These are phyloP conservation scores for Huiozyma sinensis DNA, from an alignment of 805 yeast species.

Conservation along the genomic window DNA sequence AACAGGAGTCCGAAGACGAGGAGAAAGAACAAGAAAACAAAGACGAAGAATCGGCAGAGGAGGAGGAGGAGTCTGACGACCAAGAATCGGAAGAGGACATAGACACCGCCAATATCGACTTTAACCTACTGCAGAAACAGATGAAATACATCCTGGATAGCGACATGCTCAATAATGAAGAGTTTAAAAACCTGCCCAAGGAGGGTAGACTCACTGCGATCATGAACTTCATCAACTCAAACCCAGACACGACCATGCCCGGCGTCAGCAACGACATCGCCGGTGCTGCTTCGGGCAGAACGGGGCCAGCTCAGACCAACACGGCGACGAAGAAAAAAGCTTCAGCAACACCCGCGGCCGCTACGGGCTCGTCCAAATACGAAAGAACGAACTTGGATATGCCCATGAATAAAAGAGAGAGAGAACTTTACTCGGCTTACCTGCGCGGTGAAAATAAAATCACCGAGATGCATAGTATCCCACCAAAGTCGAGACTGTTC, in stretches of 20 bases:
- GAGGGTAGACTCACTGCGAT: constrained; percentile 25
- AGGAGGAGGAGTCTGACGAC: constrained; percentile 3
- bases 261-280: background rate
- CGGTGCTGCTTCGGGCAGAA: constrained; percentile 15
- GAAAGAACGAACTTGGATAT: constrained; percentile 45
- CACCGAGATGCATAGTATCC: constrained; percentile 57
- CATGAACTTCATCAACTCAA: constrained; percentile 20
- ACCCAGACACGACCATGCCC: constrained; percentile 31
- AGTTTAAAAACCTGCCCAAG: constrained; percentile 32
- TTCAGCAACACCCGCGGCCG: background rate
- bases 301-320: constrained; percentile 13
- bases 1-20: background rate
- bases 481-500: constrained; percentile 68
- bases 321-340: background rate
- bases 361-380: constrained; percentile 24
- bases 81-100: constrained; percentile 2
- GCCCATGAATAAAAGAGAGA: constrained; percentile 49
- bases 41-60: constrained; percentile 7
- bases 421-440: constrained; percentile 41
- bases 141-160: constrained; percentile 21
- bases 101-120: constrained; percentile 12
- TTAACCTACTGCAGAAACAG: constrained; percentile 23
- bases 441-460: constrained; percentile 41
- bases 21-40: constrained; percentile 6
- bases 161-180: constrained; percentile 16